These are phyloP conservation scores for Flaveria trinervia DNA, from an alignment of 129 eudicot species.

Conservation along the genomic window DNA sequence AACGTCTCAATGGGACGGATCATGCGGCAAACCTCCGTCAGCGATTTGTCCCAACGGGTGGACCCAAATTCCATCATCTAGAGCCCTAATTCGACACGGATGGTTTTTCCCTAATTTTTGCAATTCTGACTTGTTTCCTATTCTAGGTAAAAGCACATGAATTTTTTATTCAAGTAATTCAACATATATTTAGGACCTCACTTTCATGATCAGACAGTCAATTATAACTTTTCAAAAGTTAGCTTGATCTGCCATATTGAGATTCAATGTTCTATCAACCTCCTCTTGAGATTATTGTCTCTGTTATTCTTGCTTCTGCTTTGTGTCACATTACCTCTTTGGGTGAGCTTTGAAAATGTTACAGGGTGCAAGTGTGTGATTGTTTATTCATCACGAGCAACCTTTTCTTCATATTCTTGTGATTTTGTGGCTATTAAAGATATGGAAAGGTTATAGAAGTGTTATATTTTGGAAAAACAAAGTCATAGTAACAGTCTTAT, in stretches of 20 bases:
- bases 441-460: neutral
- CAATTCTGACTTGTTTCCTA: too few relatives aligned
- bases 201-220: neutral
- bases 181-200: neutral
- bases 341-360: neutral
- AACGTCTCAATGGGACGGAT: neutral
- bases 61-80: neutral
- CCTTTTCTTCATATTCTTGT: neutral
- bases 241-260: neutral
- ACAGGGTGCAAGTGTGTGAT: neutral
- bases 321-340: neutral
- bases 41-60: neutral
- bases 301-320: neutral
- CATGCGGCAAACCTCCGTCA: neutral
- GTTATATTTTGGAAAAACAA: neutral
- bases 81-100: too few relatives aligned
- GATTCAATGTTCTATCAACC: neutral
- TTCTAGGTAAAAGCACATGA: neutral
- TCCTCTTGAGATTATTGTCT: neutral
- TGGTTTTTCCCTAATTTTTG: neutral
- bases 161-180: neutral
- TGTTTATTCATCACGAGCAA: neutral
- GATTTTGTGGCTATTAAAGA: neutral
- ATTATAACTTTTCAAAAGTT: neutral
- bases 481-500: neutral